Percentiles rank a stretch among this genome's conserved stretches.
Evolutionary conservation across 176 grass and related monocot species (phyloP).

Genomic region (Avena insularis): DNA sequence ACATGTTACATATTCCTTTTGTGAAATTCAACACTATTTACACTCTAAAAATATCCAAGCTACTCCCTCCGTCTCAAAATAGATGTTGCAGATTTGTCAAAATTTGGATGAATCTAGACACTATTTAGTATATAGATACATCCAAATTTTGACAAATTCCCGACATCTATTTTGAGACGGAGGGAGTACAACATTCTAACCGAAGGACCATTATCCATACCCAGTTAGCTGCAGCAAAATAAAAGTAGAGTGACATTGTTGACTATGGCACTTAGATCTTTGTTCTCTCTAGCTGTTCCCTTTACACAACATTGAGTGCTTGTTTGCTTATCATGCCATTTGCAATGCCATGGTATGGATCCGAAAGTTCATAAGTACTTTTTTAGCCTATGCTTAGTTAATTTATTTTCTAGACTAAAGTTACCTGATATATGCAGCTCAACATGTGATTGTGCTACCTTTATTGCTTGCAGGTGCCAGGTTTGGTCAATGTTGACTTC

Average conservation of each 20-base stretch:
- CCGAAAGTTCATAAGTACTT: neutral
- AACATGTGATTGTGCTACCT: neutral
- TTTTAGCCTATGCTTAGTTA: slow-evolving; percentile 8
- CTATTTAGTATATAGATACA: too few relatives aligned
- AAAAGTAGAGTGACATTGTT: slow-evolving; percentile 3
- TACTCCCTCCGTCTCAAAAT: neutral
- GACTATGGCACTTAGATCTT: neutral
- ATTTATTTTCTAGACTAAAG: slow-evolving; percentile 3
- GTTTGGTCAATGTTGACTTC: slow-evolving; percentile 94
- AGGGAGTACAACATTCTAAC: neutral
- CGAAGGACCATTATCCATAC: neutral
- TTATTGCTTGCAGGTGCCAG: slow-evolving; percentile 65
- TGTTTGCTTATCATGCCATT: slow-evolving; percentile 27
- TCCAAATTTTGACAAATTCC: too few relatives aligned
- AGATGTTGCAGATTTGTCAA: too few relatives aligned
- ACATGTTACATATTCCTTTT: neutral
- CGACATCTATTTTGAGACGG: too few relatives aligned
- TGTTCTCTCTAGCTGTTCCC: neutral
- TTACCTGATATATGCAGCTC: slow-evolving; percentile 3
- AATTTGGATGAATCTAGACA: too few relatives aligned
- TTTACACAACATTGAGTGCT: slow-evolving; percentile 1
- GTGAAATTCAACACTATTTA: neutral
- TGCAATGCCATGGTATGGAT: neutral
- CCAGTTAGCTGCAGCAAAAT: neutral
- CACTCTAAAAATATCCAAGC: neutral